Evolutionary conservation across 2,329 filamentous ascomycete genomes (phyloP), one percentile per base, ranked within the genome.

Genomic region (Cladosporium sp.): DNA sequence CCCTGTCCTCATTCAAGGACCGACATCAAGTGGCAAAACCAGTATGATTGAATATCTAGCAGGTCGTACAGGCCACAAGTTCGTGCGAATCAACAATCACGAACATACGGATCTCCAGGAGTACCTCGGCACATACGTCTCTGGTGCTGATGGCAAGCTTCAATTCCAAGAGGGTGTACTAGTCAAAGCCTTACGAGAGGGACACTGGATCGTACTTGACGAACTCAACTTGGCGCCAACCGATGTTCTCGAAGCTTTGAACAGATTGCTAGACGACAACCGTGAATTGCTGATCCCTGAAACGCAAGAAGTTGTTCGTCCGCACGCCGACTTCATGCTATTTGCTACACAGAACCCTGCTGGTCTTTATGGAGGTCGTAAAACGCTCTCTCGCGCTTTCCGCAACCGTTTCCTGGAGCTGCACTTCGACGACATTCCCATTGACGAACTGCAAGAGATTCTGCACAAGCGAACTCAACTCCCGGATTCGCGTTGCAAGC

Each of bases 21-120:
- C 96, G 14, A 99, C 95, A 0, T 99, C 96, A 5, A 91, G 94
- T 14, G 95, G 95, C 69, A 99, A 99, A 79, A 99, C 95, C 0
- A 98, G 94, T 78, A 99, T 99, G 95, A 96, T 99, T 49, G 94
- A 98, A 78, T 97, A 97, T 76, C 85, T 99, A 43, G 94, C 96
- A n/a, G 95, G 96, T 74, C 90, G 91, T 64, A 98, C 93, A 32
- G 95, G 96, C 3, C 97, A 99, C 76, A 95, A 91, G 74, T 99
- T 98, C 75, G 93, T 99, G 51, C 88, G 95, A 67, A 99, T 99
- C 82, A 99, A 99, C 80, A 99, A 99, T 71, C 95, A 99, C 78
- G 96, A 99, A 75, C 95, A 99, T 74, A 99, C 95, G 0, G 95
- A 99, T 77, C 82, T 99, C 43, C 95, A 99, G 77, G 96, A 99